phyloP scores from a whole-genome alignment of 805 yeast species.

The Sugiyamaella floridensis region DNA sequence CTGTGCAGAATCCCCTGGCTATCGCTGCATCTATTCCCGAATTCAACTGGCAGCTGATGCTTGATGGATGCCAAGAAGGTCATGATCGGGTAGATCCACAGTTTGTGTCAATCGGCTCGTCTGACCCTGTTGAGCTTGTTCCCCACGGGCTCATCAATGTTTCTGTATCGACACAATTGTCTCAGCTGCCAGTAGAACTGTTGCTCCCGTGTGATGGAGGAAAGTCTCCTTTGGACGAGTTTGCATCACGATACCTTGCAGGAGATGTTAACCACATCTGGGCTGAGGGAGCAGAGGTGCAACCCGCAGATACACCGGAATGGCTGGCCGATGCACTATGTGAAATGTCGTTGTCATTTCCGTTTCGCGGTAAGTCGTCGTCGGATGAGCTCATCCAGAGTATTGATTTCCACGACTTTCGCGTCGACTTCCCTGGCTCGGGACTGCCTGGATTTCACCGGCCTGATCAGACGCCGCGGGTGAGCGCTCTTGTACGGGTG shows the following conservation, averaged over 20 bases:
- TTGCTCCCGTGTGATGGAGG: constrained; percentile 19
- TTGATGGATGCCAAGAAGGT: constrained; percentile 24
- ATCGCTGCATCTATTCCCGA: constrained; percentile 23
- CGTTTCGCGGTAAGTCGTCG: constrained; percentile 20
- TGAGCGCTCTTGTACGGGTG: constrained; percentile 25
- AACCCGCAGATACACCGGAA: constrained; percentile 8
- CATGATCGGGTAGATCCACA: neutral
- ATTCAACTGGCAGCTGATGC: constrained; percentile 24
- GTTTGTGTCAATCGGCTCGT: constrained; percentile 15
- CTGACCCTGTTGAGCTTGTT: constrained; percentile 11
- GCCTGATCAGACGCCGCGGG: constrained; percentile 15
- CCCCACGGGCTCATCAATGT: constrained; percentile 11
- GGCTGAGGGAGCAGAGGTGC: constrained; percentile 17
- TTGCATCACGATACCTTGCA: constrained; percentile 21
- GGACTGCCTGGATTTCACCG: constrained; percentile 6
- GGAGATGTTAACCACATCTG: constrained; percentile 20
- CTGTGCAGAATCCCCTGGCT: constrained; percentile 7
- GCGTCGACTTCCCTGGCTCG: constrained; percentile 15
- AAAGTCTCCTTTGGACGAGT: constrained; percentile 25
- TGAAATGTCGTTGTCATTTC: constrained; percentile 9
- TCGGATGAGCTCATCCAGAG: constrained; percentile 25
- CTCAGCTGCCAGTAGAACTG: constrained; percentile 19
- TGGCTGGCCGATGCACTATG: constrained; percentile 17
- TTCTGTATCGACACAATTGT: constrained; percentile 15
- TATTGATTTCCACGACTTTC: constrained; percentile 22